Evolutionary conservation across 345 rosid species (phyloP).

Genomic region (Corymbia maculata): DNA sequence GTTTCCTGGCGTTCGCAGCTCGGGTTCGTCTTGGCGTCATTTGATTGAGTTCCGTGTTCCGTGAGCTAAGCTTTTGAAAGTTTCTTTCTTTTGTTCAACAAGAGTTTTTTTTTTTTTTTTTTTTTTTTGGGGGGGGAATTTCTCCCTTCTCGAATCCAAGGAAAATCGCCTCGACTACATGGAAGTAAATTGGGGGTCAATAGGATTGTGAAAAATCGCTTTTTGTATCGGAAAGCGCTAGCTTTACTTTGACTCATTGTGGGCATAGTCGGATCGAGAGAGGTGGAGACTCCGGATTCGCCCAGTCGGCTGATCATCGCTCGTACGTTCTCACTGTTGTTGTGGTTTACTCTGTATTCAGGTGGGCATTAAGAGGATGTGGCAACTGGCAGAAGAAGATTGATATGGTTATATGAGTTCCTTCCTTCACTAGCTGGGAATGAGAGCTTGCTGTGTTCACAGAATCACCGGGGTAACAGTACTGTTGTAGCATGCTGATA

Average conservation of each 20-base stretch:
- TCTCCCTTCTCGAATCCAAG: neutral
- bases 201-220: neutral
- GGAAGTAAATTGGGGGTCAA: neutral
- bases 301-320: neutral
- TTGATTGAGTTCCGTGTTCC: neutral
- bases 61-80: neutral
- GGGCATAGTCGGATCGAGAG: neutral
- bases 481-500: neutral
- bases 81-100: neutral
- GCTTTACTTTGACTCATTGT: neutral
- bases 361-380: neutral
- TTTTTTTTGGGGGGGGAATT: neutral
- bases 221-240: neutral
- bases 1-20: neutral
- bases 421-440: neutral
- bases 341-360: neutral
- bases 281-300: neutral
- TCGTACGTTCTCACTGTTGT: neutral
- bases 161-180: neutral
- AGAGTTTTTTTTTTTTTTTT: neutral
- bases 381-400: neutral
- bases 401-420: neutral
- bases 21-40: neutral
- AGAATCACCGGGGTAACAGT: neutral
- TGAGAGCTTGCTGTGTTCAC: neutral